Evolutionary conservation across 169 alveolate species (phyloP), one percentile per base, ranked within the genome.

Genomic region (Neospora caninum): DNA sequence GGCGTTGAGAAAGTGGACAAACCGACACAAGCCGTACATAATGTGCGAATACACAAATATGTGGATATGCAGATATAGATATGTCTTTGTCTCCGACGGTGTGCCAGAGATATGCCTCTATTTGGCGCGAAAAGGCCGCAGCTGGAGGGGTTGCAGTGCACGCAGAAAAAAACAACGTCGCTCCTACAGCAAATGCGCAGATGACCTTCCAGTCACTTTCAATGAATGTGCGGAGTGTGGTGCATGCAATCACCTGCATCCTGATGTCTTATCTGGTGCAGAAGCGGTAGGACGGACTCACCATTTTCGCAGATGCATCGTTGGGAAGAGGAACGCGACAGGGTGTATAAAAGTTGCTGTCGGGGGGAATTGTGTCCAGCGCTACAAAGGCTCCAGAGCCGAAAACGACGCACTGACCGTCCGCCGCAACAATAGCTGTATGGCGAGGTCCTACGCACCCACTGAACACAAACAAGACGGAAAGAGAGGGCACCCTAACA

Each of bases 331-430:
- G 94, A 9, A 94, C 93, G 54, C 69, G 89, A 27, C 89, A 49
- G 58, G 96, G 96, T n/a, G 92, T 91, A 88, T 91, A 94, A n/a
- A 93, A 91, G 58, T 94, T 92, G 92, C 94, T 80, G 42, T 87
- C 96, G 29, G 91, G 93, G 45, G 89, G 91, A 9, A 91, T 53
- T 22, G 93, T 91, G 38, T 93, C 92, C 20, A 94, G 89, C 0
- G 92, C 92, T 25, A 94, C 96, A 43, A 88, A 94, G 41, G 89
- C 93, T 36, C 83, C 69, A 0, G 96, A 94, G 13, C 96, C 96
- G 94, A 94, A 94, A 84, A 94, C 83, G 45, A 80, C 53, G 73
- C 94, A 91, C 88, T 91, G 80, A 22, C 96, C 96, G 64, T 94
- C 96, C 16, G 80, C 78, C 49, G 94, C 78, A 6, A 91, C 93